These are phyloP conservation scores for Coniophora puteana DNA, from an alignment of 1,284 basidiomycete species.

Conservation along the genomic window DNA sequence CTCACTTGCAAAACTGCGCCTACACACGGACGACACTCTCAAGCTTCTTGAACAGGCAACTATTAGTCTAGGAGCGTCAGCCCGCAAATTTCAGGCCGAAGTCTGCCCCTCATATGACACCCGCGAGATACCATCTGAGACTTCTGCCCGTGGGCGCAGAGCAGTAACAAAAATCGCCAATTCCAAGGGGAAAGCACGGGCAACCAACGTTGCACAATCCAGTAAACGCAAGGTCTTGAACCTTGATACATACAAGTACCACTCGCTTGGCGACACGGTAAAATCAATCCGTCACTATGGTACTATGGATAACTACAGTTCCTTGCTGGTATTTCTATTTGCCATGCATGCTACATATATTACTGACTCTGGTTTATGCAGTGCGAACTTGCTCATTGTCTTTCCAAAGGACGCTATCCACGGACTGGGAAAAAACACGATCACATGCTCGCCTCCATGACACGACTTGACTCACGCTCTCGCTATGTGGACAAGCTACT, in stretches of 20 bases:
- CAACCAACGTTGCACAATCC: no score
- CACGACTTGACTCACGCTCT: no score
- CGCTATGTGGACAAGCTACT: no score
- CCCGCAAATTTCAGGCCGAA: slow-evolving; percentile 6
- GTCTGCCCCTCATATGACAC: slow-evolving; percentile 5
- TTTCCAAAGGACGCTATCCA: slow-evolving; percentile 26
- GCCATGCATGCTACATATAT: no score
- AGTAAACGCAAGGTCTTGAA: slow-evolving; percentile 16
- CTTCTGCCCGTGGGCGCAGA: background rate
- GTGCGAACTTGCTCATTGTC: background rate
- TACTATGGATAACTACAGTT: slow-evolving; percentile 29
- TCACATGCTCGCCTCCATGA: no score
- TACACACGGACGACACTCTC: slow-evolving; percentile 14
- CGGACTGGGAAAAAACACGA: slow-evolving; percentile 27
- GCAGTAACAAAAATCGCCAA: background rate
- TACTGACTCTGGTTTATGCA: background rate
- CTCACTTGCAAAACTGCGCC: slow-evolving; percentile 18
- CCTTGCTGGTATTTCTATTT: slow-evolving; percentile 27
- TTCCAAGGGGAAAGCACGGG: no score
- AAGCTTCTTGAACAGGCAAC: slow-evolving; percentile 2
- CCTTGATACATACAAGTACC: slow-evolving; percentile 26
- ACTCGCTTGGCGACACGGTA: slow-evolving; percentile 26
- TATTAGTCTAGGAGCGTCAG: slow-evolving; percentile 1
- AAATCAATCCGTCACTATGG: slow-evolving; percentile 22
- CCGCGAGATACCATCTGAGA: background rate